Evolutionary conservation across 768 basidiomycete species (phyloP), one percentile per base, ranked within the genome.

Genomic region (Auricularia auricula-judae): DNA sequence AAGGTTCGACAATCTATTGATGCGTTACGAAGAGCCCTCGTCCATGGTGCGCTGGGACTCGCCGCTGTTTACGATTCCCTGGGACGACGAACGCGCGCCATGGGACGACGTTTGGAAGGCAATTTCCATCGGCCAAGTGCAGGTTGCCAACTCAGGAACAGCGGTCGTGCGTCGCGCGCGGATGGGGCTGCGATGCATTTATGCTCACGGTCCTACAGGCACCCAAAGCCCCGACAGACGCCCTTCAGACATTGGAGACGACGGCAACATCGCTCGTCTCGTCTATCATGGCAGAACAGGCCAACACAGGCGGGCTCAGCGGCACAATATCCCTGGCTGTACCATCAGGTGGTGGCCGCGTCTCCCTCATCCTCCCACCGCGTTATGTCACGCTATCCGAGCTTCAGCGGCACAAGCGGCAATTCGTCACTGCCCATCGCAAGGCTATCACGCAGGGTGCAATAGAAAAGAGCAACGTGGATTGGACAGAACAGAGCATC

Each of bases 21-120:
- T 87, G 71, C 82, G 96, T 62, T 98, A 86, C 69, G 97, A 99
- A 76, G 97, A 98, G 70, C 97, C 97, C 0, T 94, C 92, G 0
- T 95, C 94, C 3, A 95, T 95, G 89, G 95, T 91, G n/a, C 85
- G 96, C 61, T 99, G 96, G 96, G 96, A 99, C 74, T 91, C 96
- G 0, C 96, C 97, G 0, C 81, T 98, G 51, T 91, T 97, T 73
- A 93, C 91, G 1, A 76, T 97, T 1, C 76, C 86, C 3, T 92
- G 87, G 83, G 81, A 83, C 35, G 92, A 93, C 66, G 78, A 83
- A 16, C 78, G 80, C 35, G 73, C 88, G 8, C 87, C 90, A 3
- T 80, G 79, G 14, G 79, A 85, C 7, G 82, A 83, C 16, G 88
- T 99, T 29, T 97, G 90, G 87, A 80, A 85, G 16, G 87, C 91